Conservation (phyloP, 179 eudicot species). For the Actinidia arguta region DNA sequence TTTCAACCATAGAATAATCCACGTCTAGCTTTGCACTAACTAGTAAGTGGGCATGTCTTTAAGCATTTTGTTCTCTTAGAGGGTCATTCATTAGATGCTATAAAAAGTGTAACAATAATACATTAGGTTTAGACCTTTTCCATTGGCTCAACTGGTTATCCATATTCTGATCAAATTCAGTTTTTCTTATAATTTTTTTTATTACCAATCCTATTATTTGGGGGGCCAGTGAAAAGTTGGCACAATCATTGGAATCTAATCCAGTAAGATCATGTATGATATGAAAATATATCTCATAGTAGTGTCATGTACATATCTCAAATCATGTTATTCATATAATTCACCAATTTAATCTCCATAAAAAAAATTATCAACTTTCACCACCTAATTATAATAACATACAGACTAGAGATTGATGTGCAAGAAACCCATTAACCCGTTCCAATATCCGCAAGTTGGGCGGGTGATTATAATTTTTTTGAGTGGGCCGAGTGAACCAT, state of each 20-base stretch:
- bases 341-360: too few species aligned
- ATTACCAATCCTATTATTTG: slow-evolving; percentile 1
- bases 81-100: background rate
- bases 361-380: too few species aligned
- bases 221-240: background rate
- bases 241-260: slow-evolving; percentile 13
- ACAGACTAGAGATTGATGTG: too few species aligned
- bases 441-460: too few species aligned
- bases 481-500: too few species aligned
- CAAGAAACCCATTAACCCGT: too few species aligned
- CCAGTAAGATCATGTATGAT: background rate
- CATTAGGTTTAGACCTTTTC: slow-evolving; percentile 6
- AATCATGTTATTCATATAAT: too few species aligned
- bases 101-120: slow-evolving; percentile 19
- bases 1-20: slow-evolving; percentile 23
- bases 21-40: slow-evolving; percentile 16
- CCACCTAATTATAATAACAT: too few species aligned
- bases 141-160: background rate
- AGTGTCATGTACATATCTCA: too few species aligned
- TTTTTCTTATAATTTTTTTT: background rate
- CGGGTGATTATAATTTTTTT: too few species aligned
- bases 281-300: background rate
- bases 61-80: slow-evolving; percentile 20
- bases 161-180: background rate
- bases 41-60: slow-evolving; percentile 25